Conservation (phyloP, 176 grass and related monocot species). For the Dendrocalamus sinicus region DNA sequence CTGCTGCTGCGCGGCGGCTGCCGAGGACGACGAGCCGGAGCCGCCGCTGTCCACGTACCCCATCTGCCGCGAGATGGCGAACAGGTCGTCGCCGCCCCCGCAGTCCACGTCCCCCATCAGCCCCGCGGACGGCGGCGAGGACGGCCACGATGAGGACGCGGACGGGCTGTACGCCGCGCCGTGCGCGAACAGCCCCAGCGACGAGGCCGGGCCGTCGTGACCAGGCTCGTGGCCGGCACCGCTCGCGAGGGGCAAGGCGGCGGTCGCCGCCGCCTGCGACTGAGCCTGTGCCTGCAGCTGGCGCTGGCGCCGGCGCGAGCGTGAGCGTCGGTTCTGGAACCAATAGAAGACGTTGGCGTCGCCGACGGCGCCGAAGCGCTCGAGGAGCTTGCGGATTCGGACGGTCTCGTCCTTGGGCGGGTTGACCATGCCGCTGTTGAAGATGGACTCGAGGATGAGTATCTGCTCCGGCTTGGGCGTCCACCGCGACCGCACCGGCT, state of each 20-base stretch:
- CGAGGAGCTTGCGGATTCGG: slow-evolving; percentile 89
- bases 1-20: slow-evolving; percentile 44
- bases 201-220: slow-evolving; percentile 9
- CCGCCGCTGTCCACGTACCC: slow-evolving; percentile 53
- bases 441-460: slow-evolving; percentile 95
- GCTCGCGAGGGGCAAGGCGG: slow-evolving; percentile 7
- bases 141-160: slow-evolving; percentile 42
- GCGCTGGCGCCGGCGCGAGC: slow-evolving; percentile 87
- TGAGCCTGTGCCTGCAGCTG: slow-evolving; percentile 63
- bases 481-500: slow-evolving; percentile 83
- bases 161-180: slow-evolving; percentile 39
- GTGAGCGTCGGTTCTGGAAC: slow-evolving; percentile 94
- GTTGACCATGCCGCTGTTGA: slow-evolving; percentile 97
- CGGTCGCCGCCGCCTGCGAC: slow-evolving; percentile 2
- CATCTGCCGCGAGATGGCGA: slow-evolving; percentile 87
- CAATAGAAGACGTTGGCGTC: slow-evolving; percentile 99
- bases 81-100: slow-evolving; percentile 71
- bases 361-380: slow-evolving; percentile 87
- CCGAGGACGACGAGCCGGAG: slow-evolving; percentile 41
- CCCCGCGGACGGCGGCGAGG: slow-evolving; percentile 52
- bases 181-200: slow-evolving; percentile 41
- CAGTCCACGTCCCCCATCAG: slow-evolving; percentile 43
- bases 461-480: slow-evolving; percentile 97
- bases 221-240: slow-evolving; percentile 17
- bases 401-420: slow-evolving; percentile 96